These are phyloP conservation scores for Volvox reticuliferus DNA, from an alignment of 139 green algal species.

Conservation along the genomic window DNA sequence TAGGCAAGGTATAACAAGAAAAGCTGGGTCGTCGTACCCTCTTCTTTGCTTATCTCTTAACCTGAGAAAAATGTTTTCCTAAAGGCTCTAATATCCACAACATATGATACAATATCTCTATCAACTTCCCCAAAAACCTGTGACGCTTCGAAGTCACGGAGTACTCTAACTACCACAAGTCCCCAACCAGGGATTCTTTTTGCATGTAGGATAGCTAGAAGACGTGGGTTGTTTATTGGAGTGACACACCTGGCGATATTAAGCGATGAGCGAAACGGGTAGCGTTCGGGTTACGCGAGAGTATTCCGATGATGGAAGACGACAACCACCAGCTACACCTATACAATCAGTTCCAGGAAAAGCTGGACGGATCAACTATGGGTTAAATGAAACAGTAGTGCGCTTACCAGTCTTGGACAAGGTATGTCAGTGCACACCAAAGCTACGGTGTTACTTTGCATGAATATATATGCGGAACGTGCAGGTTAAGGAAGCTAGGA, in stretches of 20 bases:
- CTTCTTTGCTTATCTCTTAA: too few relatives aligned
- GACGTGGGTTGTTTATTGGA: not conserved
- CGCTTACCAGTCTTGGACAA: constrained; percentile 26
- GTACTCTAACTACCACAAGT: not conserved
- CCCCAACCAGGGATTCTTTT: not conserved
- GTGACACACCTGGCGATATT: not conserved
- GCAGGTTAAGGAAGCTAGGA: constrained; percentile 33
- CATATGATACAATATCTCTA: too few relatives aligned
- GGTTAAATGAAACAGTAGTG: not conserved
- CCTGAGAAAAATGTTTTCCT: too few relatives aligned
- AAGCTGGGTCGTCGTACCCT: too few relatives aligned
- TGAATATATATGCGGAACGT: not conserved
- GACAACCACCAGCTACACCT: not conserved
- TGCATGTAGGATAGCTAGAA: not conserved
- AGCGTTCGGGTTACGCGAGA: not conserved
- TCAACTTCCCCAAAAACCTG: not conserved
- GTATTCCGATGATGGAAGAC: not conserved
- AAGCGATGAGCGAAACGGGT: not conserved
- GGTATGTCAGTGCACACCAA: not conserved
- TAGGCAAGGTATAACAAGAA: too few relatives aligned
- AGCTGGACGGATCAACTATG: constrained; percentile 18
- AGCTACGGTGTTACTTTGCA: not conserved
- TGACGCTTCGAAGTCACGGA: constrained; percentile 4
- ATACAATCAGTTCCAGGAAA: not conserved
- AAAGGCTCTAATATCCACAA: too few relatives aligned